Conservation (phyloP, 805 yeast genomes). For the Lachancea cidri region DNA sequence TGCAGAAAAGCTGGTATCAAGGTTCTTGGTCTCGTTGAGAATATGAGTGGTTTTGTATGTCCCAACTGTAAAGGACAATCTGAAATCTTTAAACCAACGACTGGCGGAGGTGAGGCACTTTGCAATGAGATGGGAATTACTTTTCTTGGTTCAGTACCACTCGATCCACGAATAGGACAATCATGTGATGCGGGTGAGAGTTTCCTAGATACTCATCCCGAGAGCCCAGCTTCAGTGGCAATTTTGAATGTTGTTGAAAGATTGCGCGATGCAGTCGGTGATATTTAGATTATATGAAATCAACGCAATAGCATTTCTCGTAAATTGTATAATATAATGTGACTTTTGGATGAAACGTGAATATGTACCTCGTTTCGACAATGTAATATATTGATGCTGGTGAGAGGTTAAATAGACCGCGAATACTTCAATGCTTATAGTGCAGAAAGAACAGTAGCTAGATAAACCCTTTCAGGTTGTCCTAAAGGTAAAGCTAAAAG, state of each 20-base stretch:
- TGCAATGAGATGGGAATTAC: slow-evolving; percentile 75
- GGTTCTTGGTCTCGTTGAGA: slow-evolving; percentile 87
- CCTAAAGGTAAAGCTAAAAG: slow-evolving; percentile 23
- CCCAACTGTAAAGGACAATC: slow-evolving; percentile 91
- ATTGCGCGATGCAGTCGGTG: slow-evolving; percentile 51
- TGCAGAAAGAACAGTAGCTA: slow-evolving; percentile 21
- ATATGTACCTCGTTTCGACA: background rate
- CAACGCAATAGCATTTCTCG: background rate
- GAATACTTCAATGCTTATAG: background rate
- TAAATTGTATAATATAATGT: background rate
- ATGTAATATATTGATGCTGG: background rate
- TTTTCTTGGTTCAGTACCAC: slow-evolving; percentile 87
- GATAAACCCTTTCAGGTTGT: slow-evolving; percentile 31
- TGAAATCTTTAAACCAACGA: slow-evolving; percentile 86
- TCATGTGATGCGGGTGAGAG: slow-evolving; percentile 84
- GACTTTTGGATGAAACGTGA: background rate
- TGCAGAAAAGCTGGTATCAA: slow-evolving; percentile 86
- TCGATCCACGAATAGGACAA: slow-evolving; percentile 90
- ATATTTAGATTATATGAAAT: slow-evolving; percentile 10
- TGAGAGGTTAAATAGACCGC: background rate
- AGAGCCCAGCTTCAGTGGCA: slow-evolving; percentile 88
- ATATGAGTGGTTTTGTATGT: slow-evolving; percentile 98
- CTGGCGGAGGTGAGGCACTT: slow-evolving; percentile 89
- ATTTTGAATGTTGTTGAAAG: slow-evolving; percentile 77
- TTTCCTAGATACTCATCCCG: slow-evolving; percentile 78